Percentiles rank a stretch among this genome's conserved stretches.
These are phyloP conservation scores for Azolla pinnata DNA, from an alignment of 75 land plant genomes.

Conservation along the genomic window DNA sequence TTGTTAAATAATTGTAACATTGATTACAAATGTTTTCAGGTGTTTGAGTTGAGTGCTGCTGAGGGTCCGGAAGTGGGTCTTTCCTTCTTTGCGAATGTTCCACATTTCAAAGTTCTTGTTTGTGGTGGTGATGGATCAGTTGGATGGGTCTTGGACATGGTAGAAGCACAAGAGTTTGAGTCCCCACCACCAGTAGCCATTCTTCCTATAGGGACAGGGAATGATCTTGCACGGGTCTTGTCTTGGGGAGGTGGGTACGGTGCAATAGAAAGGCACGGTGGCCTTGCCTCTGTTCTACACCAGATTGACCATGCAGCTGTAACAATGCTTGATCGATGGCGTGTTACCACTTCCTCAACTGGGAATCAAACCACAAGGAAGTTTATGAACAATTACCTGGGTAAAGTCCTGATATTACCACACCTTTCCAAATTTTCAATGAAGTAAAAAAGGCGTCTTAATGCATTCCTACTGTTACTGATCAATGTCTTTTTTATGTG, in stretches of 20 bases:
- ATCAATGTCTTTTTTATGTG: conserved; percentile 5
- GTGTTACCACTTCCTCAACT: conserved; percentile 32
- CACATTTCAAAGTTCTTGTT: conserved; percentile 62
- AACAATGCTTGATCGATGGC: conserved; percentile 82
- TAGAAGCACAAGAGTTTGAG: conserved; percentile 57
- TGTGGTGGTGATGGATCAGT: conserved; percentile 92
- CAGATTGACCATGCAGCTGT: conserved; percentile 65
- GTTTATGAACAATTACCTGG: conserved; percentile 68
- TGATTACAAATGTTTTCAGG: too few relatives aligned
- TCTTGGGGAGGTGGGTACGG: conserved; percentile 71
- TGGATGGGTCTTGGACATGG: conserved; percentile 73
- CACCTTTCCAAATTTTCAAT: too few relatives aligned
- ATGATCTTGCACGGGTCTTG: conserved; percentile 68
- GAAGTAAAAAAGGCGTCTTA: too few relatives aligned
- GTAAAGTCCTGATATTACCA: too few relatives aligned
- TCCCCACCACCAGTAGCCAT: conserved; percentile 87
- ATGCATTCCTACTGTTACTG: conserved; percentile 3
- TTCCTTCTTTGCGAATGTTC: conserved; percentile 38
- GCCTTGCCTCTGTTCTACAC: conserved; percentile 41
- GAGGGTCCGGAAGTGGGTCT: conserved; percentile 71
- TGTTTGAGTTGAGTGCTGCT: conserved; percentile 54
- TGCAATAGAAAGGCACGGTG: conserved; percentile 57
- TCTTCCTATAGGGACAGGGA: conserved; percentile 77
- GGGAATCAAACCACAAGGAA: conserved; percentile 18
- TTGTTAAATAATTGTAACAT: too few relatives aligned